Percentiles rank a stretch among this genome's conserved stretches.
phyloP scores from a whole-genome alignment of 2,329 filamentous ascomycete genomes.

The Curvularia lunata region DNA sequence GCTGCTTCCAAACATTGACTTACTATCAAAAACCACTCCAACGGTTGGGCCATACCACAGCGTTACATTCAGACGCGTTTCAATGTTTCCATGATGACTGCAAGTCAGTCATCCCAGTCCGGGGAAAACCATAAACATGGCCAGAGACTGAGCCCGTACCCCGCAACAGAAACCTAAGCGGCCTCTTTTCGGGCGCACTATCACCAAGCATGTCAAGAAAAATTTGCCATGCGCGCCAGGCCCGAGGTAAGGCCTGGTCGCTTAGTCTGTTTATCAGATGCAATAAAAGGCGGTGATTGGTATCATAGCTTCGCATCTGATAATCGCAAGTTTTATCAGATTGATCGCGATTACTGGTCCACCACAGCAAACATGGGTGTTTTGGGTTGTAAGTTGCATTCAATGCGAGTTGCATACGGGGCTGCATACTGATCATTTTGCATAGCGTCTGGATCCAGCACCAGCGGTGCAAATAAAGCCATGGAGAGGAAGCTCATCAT shows the following conservation, averaged over 20 bases:
- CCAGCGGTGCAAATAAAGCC: background rate
- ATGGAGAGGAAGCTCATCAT: slow-evolving; percentile 13
- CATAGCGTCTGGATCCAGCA: background rate
- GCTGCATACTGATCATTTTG: background rate
- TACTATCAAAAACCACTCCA: background rate
- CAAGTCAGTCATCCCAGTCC: background rate
- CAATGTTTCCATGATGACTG: background rate
- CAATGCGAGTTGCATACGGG: background rate
- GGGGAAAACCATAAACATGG: background rate
- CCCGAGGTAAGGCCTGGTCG: background rate
- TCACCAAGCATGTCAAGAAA: background rate
- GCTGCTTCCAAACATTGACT: background rate
- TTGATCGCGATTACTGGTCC: background rate
- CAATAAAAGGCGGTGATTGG: background rate
- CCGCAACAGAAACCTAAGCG: background rate
- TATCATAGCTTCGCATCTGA: background rate
- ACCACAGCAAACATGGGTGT: background rate
- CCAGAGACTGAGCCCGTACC: background rate
- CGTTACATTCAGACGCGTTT: background rate
- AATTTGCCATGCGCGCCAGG: background rate
- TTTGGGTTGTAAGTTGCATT: background rate
- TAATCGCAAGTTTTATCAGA: background rate
- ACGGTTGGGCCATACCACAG: background rate
- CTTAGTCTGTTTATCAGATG: background rate
- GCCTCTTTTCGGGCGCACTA: background rate